These are phyloP conservation scores for Acanthamoeba quina DNA, from an alignment of 208 protist species.

Conservation along the genomic window DNA sequence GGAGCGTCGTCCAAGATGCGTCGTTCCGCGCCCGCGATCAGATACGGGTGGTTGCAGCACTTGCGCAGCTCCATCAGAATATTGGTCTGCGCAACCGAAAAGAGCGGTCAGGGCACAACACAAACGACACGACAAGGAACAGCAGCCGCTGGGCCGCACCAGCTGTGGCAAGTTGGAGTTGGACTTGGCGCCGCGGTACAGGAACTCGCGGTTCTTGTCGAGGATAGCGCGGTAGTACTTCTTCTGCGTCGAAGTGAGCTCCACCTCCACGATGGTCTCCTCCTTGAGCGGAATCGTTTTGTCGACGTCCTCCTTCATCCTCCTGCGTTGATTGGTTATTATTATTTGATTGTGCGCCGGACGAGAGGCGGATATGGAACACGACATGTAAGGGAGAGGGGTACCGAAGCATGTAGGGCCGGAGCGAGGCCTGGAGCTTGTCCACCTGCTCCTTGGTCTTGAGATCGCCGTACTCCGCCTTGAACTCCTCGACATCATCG, in stretches of 20 bases:
- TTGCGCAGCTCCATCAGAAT: slow-evolving; percentile 93
- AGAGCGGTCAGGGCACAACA: neutral
- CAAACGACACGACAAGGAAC: neutral
- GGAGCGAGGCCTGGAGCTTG: slow-evolving; percentile 91
- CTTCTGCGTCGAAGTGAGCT: slow-evolving; percentile 91
- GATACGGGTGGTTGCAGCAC: slow-evolving; percentile 88
- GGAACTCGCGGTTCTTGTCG: slow-evolving; percentile 79
- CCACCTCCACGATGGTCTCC: slow-evolving; percentile 92
- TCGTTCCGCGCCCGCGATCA: slow-evolving; percentile 85
- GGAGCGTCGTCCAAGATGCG: slow-evolving; percentile 18
- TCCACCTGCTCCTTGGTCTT: slow-evolving; percentile 83
- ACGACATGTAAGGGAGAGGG: slow-evolving; percentile 72
- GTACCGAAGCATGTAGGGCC: slow-evolving; percentile 92
- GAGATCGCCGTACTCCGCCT: slow-evolving; percentile 86
- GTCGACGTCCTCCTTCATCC: slow-evolving; percentile 97
- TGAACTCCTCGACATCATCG: slow-evolving; percentile 80
- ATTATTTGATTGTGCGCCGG: slow-evolving; percentile 77
- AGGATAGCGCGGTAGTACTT: slow-evolving; percentile 90
- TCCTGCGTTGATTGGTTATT: slow-evolving; percentile 87
- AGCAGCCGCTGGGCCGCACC: neutral
- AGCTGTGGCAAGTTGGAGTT: slow-evolving; percentile 3
- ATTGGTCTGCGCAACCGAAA: slow-evolving; percentile 78
- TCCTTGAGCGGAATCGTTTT: slow-evolving; percentile 97
- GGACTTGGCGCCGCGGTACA: slow-evolving; percentile 49
- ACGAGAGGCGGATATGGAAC: neutral